Evolutionary conservation across 2,329 filamentous ascomycete species (phyloP).

Genomic region (Fusarium succisae): DNA sequence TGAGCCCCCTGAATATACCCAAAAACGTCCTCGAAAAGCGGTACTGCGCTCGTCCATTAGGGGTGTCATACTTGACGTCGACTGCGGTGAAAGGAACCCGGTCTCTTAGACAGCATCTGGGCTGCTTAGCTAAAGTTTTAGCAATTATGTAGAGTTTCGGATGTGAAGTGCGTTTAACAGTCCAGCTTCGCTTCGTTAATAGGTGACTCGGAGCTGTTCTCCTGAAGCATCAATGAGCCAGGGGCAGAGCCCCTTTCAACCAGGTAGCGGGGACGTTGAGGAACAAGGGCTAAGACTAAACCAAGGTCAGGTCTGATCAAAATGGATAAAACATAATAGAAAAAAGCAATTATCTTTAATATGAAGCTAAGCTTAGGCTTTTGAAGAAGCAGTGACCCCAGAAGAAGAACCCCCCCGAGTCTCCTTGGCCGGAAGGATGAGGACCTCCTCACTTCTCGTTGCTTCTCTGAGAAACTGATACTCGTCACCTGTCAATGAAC

Average conservation of each 20-base stretch:
- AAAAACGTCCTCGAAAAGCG: not conserved
- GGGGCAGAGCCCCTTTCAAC: rapidly evolving
- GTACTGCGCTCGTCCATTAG: too few relatives aligned
- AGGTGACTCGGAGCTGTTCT: not conserved
- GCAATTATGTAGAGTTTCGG: rapidly evolving
- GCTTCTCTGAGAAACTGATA: too few relatives aligned
- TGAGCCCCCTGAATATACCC: too few relatives aligned
- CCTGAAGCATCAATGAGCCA: not conserved
- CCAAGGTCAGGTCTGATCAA: rapidly evolving
- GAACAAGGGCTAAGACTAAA: rapidly evolving
- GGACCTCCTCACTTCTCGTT: too few relatives aligned
- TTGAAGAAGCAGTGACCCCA: not conserved
- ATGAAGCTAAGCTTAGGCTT: rapidly evolving
- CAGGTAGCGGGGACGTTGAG: not conserved
- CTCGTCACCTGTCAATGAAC: too few relatives aligned
- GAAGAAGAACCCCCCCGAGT: not conserved
- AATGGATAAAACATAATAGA: rapidly evolving
- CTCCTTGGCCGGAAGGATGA: too few relatives aligned
- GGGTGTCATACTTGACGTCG: not conserved
- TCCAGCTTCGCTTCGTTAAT: rapidly evolving
- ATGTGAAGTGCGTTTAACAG: rapidly evolving
- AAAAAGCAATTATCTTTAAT: rapidly evolving
- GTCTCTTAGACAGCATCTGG: not conserved
- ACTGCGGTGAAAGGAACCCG: not conserved
- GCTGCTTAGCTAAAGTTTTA: not conserved